Evolutionary conservation across 768 basidiomycete genomes (phyloP).

Genomic region (Podaxis mareebaensis): DNA sequence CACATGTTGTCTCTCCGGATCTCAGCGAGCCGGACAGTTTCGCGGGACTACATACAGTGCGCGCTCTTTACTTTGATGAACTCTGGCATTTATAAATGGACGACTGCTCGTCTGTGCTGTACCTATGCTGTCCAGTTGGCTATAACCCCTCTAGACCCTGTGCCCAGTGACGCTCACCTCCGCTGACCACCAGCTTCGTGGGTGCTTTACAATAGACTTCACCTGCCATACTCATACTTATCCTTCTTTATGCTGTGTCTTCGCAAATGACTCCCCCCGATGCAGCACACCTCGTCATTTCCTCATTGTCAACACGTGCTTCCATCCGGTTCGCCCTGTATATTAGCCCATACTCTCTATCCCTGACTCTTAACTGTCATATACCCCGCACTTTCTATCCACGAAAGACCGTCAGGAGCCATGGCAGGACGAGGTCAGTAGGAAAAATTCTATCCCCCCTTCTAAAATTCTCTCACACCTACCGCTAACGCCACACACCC

Average conservation of each 20-base stretch:
- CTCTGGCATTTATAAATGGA: too few species aligned
- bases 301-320: conserved; percentile 11
- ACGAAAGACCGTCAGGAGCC: too few species aligned
- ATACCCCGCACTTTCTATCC: neutral
- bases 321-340: neutral
- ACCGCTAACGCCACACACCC: neutral
- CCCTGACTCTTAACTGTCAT: neutral
- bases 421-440: neutral
- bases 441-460: neutral
- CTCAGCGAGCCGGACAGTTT: too few species aligned
- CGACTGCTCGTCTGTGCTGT: too few species aligned
- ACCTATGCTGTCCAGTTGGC: too few species aligned
- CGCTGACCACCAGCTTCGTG: too few species aligned
- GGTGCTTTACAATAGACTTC: too few species aligned
- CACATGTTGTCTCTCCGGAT: too few species aligned
- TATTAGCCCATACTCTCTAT: neutral
- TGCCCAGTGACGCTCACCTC: too few species aligned
- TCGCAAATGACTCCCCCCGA: neutral
- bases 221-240: neutral
- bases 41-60: too few species aligned
- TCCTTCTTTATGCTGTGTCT: neutral
- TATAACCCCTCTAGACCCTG: too few species aligned
- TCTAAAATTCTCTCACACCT: neutral
- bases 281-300: neutral
- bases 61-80: too few species aligned